Percentiles rank a stretch among this genome's conserved stretches.
These are phyloP conservation scores for Microbotryum lychnidis-dioicae DNA, from an alignment of 1,284 basidiomycete genomes.

Conservation along the genomic window DNA sequence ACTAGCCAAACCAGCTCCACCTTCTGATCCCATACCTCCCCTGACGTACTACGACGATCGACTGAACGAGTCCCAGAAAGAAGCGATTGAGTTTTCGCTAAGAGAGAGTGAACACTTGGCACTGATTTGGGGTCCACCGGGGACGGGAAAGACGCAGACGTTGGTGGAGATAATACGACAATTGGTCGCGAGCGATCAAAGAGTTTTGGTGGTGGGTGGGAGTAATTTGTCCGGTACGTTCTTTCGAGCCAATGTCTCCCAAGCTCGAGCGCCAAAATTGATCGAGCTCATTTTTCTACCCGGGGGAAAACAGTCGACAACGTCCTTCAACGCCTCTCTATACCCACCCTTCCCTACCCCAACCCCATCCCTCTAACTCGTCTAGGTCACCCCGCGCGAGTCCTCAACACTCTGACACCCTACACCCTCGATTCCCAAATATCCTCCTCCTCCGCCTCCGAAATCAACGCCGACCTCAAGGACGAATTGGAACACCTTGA, in stretches of 20 bases:
- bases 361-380: conserved; percentile 51
- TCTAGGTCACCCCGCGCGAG: conserved; percentile 85
- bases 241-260: no score
- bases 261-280: no score
- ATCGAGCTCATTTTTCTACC: no score
- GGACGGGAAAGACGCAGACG: conserved; percentile 78
- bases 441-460: conserved; percentile 65
- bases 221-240: conserved; percentile 61
- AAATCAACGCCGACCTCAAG: conserved; percentile 74
- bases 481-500: conserved; percentile 66
- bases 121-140: conserved; percentile 94
- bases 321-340: conserved; percentile 36
- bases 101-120: conserved; percentile 62
- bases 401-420: conserved; percentile 66
- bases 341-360: conserved; percentile 2
- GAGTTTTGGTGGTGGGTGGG: conserved; percentile 76
- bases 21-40: background rate
- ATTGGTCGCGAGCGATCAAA: conserved; percentile 50
- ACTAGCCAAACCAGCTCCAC: background rate
- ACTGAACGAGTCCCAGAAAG: conserved; percentile 75
- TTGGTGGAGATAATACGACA: conserved; percentile 84
- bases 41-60: conserved; percentile 43
- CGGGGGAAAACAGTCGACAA: conserved; percentile 46
- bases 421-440: conserved; percentile 85
- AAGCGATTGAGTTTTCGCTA: conserved; percentile 66